phyloP scores from a whole-genome alignment of 1,139 yeast species.

The Chernovozyma sophiae-reginae region DNA sequence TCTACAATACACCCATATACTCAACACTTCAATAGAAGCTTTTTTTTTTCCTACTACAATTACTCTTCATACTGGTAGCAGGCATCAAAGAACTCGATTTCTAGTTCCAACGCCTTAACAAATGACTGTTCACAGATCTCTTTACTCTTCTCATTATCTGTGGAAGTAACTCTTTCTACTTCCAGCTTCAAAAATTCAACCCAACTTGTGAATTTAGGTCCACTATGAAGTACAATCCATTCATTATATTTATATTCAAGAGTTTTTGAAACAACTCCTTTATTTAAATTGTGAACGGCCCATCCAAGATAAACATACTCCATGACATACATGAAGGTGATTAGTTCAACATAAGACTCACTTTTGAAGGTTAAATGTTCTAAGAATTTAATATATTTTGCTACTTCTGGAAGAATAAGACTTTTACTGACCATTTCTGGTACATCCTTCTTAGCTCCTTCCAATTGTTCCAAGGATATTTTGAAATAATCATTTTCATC shows the following conservation, averaged over 20 bases:
- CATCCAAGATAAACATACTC: slow-evolving; percentile 51
- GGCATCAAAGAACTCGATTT: slow-evolving; percentile 42
- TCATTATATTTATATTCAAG: slow-evolving; percentile 44
- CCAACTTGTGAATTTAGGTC: slow-evolving; percentile 44
- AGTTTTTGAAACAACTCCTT: slow-evolving; percentile 18
- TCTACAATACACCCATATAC: no score
- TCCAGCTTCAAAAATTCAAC: slow-evolving; percentile 40
- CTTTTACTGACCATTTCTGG: slow-evolving; percentile 17
- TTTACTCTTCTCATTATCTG: slow-evolving; percentile 10
- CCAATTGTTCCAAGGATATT: slow-evolving; percentile 28
- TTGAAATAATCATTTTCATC: slow-evolving; percentile 49
- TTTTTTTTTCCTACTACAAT: no score
- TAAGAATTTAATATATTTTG: slow-evolving; percentile 34
- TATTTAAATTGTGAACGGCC: slow-evolving; percentile 34
- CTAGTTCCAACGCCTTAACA: slow-evolving; percentile 32
- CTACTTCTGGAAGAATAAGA: slow-evolving; percentile 29
- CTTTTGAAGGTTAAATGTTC: slow-evolving; percentile 23
- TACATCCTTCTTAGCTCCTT: slow-evolving; percentile 16
- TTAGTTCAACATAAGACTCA: slow-evolving; percentile 37
- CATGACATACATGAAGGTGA: slow-evolving; percentile 44
- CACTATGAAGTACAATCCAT: slow-evolving; percentile 51
- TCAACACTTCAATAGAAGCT: no score
- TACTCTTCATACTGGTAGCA: slow-evolving; percentile 31
- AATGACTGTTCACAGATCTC: slow-evolving; percentile 29
- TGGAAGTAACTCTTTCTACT: slow-evolving; percentile 33